Base-by-base conservation (phyloP, 2,329 filamentous ascomycete species). In the Pseudogymnoascus sp. region DNA sequence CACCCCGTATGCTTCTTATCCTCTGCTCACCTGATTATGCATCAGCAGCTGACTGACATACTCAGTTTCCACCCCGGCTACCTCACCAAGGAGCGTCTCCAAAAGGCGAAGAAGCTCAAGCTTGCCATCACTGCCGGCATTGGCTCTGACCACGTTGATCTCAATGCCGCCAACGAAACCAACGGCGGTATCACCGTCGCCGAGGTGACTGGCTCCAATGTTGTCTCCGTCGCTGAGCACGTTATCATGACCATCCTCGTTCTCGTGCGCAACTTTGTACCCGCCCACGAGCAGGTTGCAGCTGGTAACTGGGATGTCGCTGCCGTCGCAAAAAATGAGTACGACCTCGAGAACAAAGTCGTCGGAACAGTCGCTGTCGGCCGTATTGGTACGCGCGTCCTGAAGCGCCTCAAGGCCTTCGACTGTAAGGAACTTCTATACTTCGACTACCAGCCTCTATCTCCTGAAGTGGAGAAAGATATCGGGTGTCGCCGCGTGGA, bases 381-480 rank as follows among this genome's bases (percentile, higher is more conserved):
- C 77, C 91, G 94, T 76, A 99, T 99, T 73, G 94, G 94, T 73
- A 92, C 97, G 87, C 92, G 94, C 79, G 94, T 99, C 64, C 86
- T 99, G 71, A 90, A 93, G 77, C 88, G 94, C 69, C 88, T 99
- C 73, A 96, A 95, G 87, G 82, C 92, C 69, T 99, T 99, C 75
- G 93, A 96, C 83, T 99, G 94, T 91, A 96, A 96, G 88, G 93
- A 97, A 84, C 86, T 99, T 60, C 86, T 97, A 68, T 99, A 99
- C 90, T 97, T 90, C 77, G 94, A 99, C 82, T 99, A 99, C 89
- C 94, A 99, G 84, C 92, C 93, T 61, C 84, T 99, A 68, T 83
- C 80, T 65, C 74, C 91, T 65, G 92, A 96, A 82, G 82, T 86
- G 72, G 92, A 97, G 86, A 86, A 89, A 79, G 93, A 97, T 83